Evolutionary conservation across 345 rosid genomes (phyloP).

Genomic region (Hypericum perforatum): DNA sequence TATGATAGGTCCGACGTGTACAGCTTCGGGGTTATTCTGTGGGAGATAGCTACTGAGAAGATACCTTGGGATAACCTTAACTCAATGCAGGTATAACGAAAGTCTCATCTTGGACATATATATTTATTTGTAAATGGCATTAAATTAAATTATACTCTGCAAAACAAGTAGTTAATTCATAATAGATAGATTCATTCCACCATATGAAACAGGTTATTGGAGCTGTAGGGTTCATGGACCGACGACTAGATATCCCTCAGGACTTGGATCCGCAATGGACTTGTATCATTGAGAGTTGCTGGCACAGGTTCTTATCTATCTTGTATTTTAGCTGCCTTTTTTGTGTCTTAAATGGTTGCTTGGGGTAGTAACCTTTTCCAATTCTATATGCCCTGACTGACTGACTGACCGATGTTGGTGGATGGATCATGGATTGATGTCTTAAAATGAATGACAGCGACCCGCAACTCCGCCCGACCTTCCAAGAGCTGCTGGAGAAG

Average conservation of each 20-base stretch:
- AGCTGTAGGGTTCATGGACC: constrained; percentile 98
- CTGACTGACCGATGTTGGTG: too few species aligned
- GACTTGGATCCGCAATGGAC: constrained; percentile 78
- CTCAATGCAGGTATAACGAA: constrained; percentile 67
- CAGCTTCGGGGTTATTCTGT: constrained; percentile 84
- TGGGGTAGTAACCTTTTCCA: too few species aligned
- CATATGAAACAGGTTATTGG: constrained; percentile 65
- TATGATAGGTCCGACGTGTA: constrained; percentile 79
- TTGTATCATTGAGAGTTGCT: constrained; percentile 78
- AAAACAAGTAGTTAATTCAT: too few species aligned
- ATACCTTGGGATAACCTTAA: constrained; percentile 96
- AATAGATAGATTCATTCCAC: too few species aligned
- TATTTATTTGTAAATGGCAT: too few species aligned
- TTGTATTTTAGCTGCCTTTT: not conserved
- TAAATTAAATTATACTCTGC: too few species aligned
- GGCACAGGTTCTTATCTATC: constrained; percentile 54
- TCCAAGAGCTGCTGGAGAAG: constrained; percentile 80
- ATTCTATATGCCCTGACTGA: constrained; percentile 1
- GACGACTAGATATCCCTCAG: constrained; percentile 73
- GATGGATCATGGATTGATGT: not conserved
- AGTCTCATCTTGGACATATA: too few species aligned
- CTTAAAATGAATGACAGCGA: constrained; percentile 42
- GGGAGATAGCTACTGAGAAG: constrained; percentile 96
- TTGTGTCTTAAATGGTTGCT: too few species aligned
- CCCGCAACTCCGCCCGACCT: constrained; percentile 58